Base-by-base conservation (phyloP, 2,329 filamentous ascomycete species). In the Apiospora phragmitis region DNA sequence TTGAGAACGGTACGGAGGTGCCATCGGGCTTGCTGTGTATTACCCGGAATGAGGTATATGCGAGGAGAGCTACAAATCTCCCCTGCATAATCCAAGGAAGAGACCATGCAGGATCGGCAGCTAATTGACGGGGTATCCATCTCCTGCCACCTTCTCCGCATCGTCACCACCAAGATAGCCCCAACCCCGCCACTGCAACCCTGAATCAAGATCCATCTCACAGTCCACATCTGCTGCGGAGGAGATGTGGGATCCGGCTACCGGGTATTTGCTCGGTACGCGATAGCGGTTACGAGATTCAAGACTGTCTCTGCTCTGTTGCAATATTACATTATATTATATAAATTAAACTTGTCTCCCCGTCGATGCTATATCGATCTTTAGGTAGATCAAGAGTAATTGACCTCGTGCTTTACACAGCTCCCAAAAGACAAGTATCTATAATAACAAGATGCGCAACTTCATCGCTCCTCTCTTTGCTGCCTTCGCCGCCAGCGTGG, bases 31-130 rank as follows among this genome's bases (percentile, higher is more conserved):
- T 21, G 51, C 6, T 16, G 6, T 59, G 8, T 9, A 59, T 59
- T 59, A 32, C 26, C 51, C 29, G 51, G 51, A 35, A 35, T 59
- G 51, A 59, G 51, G 51, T 59, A 59, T 35, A n/a, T n/a, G n/a
- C n/a, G n/a, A n/a, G n/a, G n/a, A n/a, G n/a, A n/a, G n/a, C n/a
- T n/a, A n/a, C n/a, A 32, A 59, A 32, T 3, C 29, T 59, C 29
- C 29, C 51, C 29, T 59, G 51, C 51, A 59, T 35, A 21, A 9
- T 8, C 51, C 51, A 59, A n/a, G 51, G 51, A 32, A 59, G 51
- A 11, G 51, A 11, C 51, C 65, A 67, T 67, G 65, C 65, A 67
- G 35, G 51, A 59, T 59, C 51, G 51, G 51, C 51, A 59, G 16
- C 29, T 35, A 21, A 59, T 35, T 26, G 51, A 59, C 7, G 51